Conservation (phyloP, 768 basidiomycete species). For the Xerocomellus chrysenteron region DNA sequence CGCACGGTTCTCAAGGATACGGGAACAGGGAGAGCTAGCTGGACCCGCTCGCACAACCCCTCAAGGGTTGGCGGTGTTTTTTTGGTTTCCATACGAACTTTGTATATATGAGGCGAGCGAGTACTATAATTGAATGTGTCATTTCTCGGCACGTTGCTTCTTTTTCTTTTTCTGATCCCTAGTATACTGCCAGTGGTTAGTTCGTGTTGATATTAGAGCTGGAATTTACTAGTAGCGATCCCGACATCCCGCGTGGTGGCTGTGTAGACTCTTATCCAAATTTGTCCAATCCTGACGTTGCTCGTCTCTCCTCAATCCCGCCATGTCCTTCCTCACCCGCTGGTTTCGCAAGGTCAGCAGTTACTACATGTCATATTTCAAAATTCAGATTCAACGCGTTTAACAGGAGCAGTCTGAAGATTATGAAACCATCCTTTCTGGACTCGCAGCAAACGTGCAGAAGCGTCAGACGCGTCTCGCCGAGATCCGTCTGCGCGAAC, state of each 20-base stretch:
- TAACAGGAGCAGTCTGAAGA: conserved; percentile 47
- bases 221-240: neutral
- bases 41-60: neutral
- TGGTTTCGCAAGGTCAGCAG: conserved; percentile 31
- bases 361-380: neutral
- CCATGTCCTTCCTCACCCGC: conserved; percentile 30
- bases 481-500: conserved; percentile 84
- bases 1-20: neutral
- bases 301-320: conserved; percentile 3
- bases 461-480: conserved; percentile 72
- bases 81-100: neutral
- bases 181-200: no score
- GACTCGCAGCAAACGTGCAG: conserved; percentile 66
- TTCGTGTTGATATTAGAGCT: neutral
- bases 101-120: no score
- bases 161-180: no score
- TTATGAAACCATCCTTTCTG: conserved; percentile 71
- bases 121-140: no score
- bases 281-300: conserved; percentile 9
- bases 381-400: neutral
- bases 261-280: conserved; percentile 20
- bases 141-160: no score
- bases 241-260: conserved; percentile 13
- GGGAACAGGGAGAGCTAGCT: neutral
- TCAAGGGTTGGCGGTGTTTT: neutral